phyloP scores from a whole-genome alignment of 257 asterid species.

The Linaria vulgaris region DNA sequence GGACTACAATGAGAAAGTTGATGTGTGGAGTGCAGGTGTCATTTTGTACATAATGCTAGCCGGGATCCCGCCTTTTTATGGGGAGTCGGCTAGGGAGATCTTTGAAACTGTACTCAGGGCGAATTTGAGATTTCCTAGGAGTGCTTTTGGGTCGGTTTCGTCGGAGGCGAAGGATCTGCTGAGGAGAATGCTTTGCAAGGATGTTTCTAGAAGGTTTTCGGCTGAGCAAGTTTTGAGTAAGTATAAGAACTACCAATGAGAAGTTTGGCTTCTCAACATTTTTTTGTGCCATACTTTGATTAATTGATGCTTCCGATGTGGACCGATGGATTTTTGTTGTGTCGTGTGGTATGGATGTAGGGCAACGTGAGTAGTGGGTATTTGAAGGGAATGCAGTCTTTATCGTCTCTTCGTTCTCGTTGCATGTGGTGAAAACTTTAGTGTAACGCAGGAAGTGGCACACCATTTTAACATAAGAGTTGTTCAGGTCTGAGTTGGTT shows the following conservation, averaged over 20 bases:
- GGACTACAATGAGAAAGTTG: constrained; percentile 52
- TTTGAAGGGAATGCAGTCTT: no score
- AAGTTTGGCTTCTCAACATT: neutral
- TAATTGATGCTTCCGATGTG: neutral
- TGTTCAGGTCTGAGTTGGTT: neutral
- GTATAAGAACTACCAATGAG: constrained; percentile 17
- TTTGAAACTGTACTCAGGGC: constrained; percentile 49
- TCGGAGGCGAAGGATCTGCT: constrained; percentile 55
- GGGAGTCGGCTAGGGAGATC: constrained; percentile 47
- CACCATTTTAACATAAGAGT: no score
- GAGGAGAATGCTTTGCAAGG: constrained; percentile 56
- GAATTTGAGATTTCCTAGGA: constrained; percentile 54
- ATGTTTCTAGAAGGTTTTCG: constrained; percentile 44
- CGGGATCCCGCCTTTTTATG: constrained; percentile 57
- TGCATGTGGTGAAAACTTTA: no score
- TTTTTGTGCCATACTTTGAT: constrained; percentile 7
- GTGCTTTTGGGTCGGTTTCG: constrained; percentile 43
- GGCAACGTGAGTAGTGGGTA: no score
- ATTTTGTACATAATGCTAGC: constrained; percentile 54
- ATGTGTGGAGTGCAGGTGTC: constrained; percentile 66
- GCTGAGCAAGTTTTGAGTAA: constrained; percentile 60
- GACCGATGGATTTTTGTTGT: neutral
- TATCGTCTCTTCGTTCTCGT: no score
- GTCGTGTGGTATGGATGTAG: neutral
- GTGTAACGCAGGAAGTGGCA: no score